Percentiles rank a stretch among this genome's conserved stretches.
Evolutionary conservation across 176 grass and related monocot species (phyloP).

Genomic region (Carex cristatella): DNA sequence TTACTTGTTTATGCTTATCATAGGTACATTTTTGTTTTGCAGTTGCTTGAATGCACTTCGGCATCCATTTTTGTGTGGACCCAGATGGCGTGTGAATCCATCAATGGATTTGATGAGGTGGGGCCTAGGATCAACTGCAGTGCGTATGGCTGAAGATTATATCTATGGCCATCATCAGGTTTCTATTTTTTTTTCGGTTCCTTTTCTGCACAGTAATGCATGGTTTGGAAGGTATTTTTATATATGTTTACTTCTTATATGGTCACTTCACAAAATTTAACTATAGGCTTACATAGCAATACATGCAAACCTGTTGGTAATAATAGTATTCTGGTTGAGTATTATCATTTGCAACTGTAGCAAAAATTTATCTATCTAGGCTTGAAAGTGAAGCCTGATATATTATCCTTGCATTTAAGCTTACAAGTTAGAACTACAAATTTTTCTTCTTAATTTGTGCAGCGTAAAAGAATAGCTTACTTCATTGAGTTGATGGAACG

Average conservation of each 20-base stretch:
- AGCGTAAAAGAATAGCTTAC: conserved; percentile 74
- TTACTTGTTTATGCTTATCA: neutral
- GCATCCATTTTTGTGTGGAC: conserved; percentile 93
- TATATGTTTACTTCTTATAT: conserved; percentile 5
- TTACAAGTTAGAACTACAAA: neutral
- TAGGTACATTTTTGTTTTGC: conserved; percentile 15
- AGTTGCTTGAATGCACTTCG: conserved; percentile 85
- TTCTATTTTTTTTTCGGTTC: neutral
- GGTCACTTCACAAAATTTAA: neutral
- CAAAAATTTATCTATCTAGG: conserved; percentile 7
- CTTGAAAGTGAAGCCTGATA: neutral
- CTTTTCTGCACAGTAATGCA: neutral
- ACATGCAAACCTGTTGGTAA: neutral
- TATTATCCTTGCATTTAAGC: conserved; percentile 3
- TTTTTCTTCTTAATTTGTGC: conserved; percentile 28
- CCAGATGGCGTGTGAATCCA: conserved; percentile 78
- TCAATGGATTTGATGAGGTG: conserved; percentile 64
- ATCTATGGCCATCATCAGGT: conserved; percentile 90
- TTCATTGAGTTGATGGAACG: conserved; percentile 92
- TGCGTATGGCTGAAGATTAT: conserved; percentile 93
- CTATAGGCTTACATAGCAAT: neutral
- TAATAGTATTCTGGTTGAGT: neutral
- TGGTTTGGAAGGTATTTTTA: neutral
- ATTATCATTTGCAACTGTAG: conserved; percentile 23
- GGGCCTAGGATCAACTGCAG: conserved; percentile 88